phyloP scores from a whole-genome alignment of 352 stramenopile genomes.

The Blastocystis sp. region DNA sequence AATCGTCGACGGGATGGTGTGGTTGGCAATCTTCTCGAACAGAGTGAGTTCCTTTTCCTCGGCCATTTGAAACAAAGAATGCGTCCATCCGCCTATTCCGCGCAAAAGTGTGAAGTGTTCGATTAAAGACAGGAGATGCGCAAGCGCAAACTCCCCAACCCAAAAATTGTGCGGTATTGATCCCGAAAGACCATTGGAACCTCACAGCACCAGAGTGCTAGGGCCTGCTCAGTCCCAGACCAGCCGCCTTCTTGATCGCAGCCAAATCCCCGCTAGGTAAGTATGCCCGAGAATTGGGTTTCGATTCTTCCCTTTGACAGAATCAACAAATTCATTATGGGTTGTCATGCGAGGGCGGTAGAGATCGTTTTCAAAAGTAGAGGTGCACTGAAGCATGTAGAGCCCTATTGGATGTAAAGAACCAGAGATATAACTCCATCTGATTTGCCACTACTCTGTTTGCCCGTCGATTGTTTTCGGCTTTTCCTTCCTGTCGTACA shows the following conservation, averaged over 20 bases:
- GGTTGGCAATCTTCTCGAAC: constrained; percentile 67
- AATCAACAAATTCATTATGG: background rate
- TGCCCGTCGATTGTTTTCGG: no score
- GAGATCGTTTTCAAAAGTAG: no score
- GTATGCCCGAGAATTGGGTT: background rate
- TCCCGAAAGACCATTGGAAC: constrained; percentile 28
- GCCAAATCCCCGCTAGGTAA: constrained; percentile 59
- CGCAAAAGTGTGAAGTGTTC: background rate
- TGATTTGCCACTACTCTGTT: no score
- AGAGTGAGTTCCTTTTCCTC: constrained; percentile 58
- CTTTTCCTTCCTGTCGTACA: no score
- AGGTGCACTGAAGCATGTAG: no score
- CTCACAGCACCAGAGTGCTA: constrained; percentile 60
- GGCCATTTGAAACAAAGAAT: background rate
- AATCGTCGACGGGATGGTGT: constrained; percentile 60
- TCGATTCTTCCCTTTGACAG: background rate
- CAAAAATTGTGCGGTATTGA: constrained; percentile 65
- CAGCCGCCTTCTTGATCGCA: constrained; percentile 59
- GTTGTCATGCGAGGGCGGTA: background rate
- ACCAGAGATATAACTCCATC: no score
- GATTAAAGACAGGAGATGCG: constrained; percentile 27
- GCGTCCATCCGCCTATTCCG: no score
- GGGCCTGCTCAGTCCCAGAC: constrained; percentile 37
- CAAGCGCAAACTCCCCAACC: constrained; percentile 55
- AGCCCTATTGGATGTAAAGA: no score